Percentiles rank a stretch among this genome's conserved stretches.
Conservation (phyloP, 345 rosid genomes). For the Syzygium grande region DNA sequence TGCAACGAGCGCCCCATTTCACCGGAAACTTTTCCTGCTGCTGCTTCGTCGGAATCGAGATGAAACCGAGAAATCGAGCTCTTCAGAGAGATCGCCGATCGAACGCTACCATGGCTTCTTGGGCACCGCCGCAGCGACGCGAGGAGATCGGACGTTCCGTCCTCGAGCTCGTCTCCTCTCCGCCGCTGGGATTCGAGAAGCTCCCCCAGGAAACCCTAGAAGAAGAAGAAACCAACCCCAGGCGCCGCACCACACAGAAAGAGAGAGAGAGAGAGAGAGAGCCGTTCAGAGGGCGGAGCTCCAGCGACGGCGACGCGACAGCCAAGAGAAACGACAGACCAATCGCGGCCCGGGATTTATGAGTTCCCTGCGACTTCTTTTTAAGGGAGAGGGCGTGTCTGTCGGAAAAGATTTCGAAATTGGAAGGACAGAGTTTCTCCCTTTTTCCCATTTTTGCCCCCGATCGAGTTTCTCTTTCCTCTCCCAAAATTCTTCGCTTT, state of each 20-base stretch:
- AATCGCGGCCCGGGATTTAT: neutral
- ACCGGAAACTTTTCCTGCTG: neutral
- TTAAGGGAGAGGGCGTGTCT: no score
- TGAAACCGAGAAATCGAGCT: neutral
- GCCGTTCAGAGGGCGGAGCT: neutral
- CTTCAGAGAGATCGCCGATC: neutral
- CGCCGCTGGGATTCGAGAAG: neutral
- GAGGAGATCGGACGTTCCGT: no score
- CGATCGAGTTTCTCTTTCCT: neutral
- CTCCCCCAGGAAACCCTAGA: neutral
- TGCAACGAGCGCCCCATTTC: conserved; percentile 28
- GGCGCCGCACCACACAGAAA: neutral
- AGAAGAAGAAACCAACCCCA: neutral
- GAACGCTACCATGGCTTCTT: neutral
- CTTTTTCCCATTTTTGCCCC: neutral
- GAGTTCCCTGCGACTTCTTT: no score
- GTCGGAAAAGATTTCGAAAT: neutral
- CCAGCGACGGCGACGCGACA: neutral
- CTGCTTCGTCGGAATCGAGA: neutral
- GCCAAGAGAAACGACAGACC: neutral
- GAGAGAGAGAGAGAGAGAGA: neutral
- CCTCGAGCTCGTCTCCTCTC: neutral
- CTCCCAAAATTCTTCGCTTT: neutral
- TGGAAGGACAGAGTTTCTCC: neutral
- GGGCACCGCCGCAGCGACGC: neutral